Evolutionary conservation across 352 stramenopile species (phyloP), one percentile per base, ranked within the genome.

Genomic region (Sclerospora graminicola): DNA sequence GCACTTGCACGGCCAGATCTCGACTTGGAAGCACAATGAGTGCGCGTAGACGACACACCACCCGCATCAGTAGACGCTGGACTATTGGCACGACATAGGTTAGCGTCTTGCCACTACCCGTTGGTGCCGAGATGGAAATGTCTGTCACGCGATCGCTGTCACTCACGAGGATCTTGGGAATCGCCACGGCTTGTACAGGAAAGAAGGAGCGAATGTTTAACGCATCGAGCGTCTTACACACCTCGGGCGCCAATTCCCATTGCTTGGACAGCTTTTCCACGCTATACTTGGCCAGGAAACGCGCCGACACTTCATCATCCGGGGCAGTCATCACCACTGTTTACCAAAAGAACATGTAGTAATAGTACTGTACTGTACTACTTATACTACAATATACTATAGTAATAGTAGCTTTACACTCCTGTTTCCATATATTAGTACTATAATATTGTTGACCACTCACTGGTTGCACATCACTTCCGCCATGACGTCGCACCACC

Each of bases 21-120:
- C 95, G 88, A 60, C 78, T 97, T 7, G 96, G 96, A 29, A 99
- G 63, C 31, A 99, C 80, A 18, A 99, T 89, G 26, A 99, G 63
- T 19, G 93, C 95, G 24, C 95, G 79, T 38, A 99, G 63, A 40
- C 94, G 70, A 44, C 76, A 83, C 8, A 97, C 65, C 1, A 92
- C 59, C 15, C 83, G 78, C 27, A 61, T 33, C 5, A 85, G 51
- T 16, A 98, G 66, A 0, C 82, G 69, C 60, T 98, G 88, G 19
- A 99, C 64, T 20, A 99, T 93, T 7, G 95, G 95, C 27, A 99
- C 60, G 9, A 97, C 80, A 69, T 98, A 99, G 15, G 91, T 89
- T 13, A 99, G 73, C 32, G 96, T 99, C 61, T 99, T 99, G 37
- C 96, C 96, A 44, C 73, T 96, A 13, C 96, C 96, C 15, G 96